A percentile compares a stretch with the other conserved stretches of the same genome.
Conservation (phyloP, 768 basidiomycete species). For the Guyanaporus albipodus region DNA sequence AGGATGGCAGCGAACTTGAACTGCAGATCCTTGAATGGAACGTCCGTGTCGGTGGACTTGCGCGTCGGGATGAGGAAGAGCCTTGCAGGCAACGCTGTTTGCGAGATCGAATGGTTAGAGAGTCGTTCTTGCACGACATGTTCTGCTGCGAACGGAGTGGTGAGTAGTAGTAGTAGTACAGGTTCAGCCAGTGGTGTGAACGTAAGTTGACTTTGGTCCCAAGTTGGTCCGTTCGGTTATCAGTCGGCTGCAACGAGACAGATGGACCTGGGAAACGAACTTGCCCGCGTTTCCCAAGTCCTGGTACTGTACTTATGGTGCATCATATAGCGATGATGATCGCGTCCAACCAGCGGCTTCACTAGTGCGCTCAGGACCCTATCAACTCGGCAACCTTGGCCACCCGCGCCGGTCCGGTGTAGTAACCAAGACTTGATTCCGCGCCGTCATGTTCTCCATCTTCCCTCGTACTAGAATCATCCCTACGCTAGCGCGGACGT, state of each 20-base stretch:
- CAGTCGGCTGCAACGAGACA: constrained; percentile 6
- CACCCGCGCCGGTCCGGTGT: no score
- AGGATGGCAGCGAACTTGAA: constrained; percentile 10
- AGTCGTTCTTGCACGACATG: constrained; percentile 20
- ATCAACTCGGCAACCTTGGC: no score
- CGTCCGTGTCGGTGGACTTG: constrained; percentile 6
- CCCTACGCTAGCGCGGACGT: constrained; percentile 3
- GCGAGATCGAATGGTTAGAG: constrained; percentile 4
- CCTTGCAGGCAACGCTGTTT: background rate
- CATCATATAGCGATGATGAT: no score
- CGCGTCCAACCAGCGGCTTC: no score
- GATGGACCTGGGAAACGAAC: constrained; percentile 10
- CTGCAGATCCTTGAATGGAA: constrained; percentile 7
- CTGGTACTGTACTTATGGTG: no score
- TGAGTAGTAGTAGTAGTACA: constrained; percentile 25
- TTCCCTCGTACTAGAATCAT: background rate
- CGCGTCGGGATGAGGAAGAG: constrained; percentile 1
- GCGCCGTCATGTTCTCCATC: constrained; percentile 10
- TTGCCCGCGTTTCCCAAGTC: no score
- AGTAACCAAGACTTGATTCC: no score
- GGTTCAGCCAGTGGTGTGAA: constrained; percentile 18
- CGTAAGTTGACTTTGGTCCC: constrained; percentile 26
- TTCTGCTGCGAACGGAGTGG: constrained; percentile 5
- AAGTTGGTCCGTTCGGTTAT: constrained; percentile 20
- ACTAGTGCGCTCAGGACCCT: no score